Evolutionary conservation across 768 basidiomycete species (phyloP), one percentile per base, ranked within the genome.

Genomic region (Myochromella boudieri): DNA sequence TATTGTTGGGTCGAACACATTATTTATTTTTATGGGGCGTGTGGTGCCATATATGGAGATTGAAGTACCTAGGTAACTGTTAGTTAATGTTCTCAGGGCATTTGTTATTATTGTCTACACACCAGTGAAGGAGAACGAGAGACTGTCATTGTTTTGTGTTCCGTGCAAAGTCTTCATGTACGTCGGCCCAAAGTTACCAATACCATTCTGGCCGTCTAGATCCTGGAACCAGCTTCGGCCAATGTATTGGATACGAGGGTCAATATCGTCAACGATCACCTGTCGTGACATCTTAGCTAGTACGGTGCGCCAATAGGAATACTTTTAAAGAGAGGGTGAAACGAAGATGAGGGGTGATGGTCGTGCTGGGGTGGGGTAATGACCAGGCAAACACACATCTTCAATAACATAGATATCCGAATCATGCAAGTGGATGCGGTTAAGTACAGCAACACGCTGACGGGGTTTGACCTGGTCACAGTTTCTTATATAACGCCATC

Each of bases 231-330:
- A 70, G 3, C 56, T 37, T 28, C 45, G 37, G 2, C 67, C 59
- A 2, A 41, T 52, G 36, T 71, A 71, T 5, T 48, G 52, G 38
- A 71, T 69, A 22, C 46, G 42, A 1, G 49, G 42, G 48, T 68
- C 60, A 2, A 60, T 59, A 43, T 72, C 71, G 50, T 72, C 68
- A 17, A 57, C 17, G 1, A 70, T 57, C 14, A 69, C 59, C 56
- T 58, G 61, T 31, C 67, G n/a, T n/a, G n/a, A n/a, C n/a, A n/a
- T n/a, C n/a, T n/a, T n/a, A n/a, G n/a, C n/a, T n/a, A n/a, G n/a
- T n/a, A n/a, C n/a, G n/a, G n/a, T n/a, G n/a, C n/a, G n/a, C n/a
- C n/a, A n/a, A n/a, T n/a, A n/a, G n/a, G n/a, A n/a, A n/a, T n/a
- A n/a, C n/a, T n/a, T n/a, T n/a, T n/a, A n/a, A n/a, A n/a, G n/a